A percentile compares a stretch with the other conserved stretches of the same genome.
Conservation (phyloP, 352 stramenopile genomes). For the Thalassiosira pacifica region DNA sequence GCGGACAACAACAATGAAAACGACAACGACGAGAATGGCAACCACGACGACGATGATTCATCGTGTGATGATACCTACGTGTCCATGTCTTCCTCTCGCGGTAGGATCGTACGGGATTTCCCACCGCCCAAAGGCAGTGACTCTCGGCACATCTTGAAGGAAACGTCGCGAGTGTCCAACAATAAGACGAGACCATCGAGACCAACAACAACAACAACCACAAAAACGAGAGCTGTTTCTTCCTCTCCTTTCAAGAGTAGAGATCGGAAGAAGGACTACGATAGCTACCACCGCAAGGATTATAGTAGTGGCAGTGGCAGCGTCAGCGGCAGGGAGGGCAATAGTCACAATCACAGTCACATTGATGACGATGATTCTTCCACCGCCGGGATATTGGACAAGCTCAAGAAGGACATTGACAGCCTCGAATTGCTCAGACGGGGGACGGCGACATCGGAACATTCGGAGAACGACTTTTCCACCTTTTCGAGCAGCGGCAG, state of each 20-base stretch:
- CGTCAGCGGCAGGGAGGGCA: too few relatives aligned
- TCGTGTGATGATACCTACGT: slow-evolving; percentile 60
- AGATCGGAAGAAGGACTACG: too few relatives aligned
- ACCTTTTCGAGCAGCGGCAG: neutral
- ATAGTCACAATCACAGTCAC: too few relatives aligned
- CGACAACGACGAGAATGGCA: too few relatives aligned
- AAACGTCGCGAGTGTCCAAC: slow-evolving; percentile 17
- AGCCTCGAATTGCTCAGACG: slow-evolving; percentile 44
- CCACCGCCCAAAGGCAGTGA: slow-evolving; percentile 17
- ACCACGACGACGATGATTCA: slow-evolving; percentile 34
- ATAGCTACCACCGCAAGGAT: too few relatives aligned
- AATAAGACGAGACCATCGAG: slow-evolving; percentile 13
- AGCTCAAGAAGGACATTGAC: slow-evolving; percentile 61
- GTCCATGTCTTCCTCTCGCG: slow-evolving; percentile 28
- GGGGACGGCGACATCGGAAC: slow-evolving; percentile 14
- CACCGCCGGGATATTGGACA: slow-evolving; percentile 48
- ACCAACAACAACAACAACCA: too few relatives aligned
- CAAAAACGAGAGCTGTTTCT: too few relatives aligned
- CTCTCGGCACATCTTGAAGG: slow-evolving; percentile 19
- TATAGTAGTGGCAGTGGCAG: neutral
- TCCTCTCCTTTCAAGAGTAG: neutral
- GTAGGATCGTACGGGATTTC: neutral
- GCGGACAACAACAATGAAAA: slow-evolving; percentile 2
- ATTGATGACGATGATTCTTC: slow-evolving; percentile 5
- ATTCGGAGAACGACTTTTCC: slow-evolving; percentile 31